A percentile compares a stretch with the other conserved stretches of the same genome.
Conservation (phyloP, 1,284 basidiomycete genomes). For the Puccinia polysora region DNA sequence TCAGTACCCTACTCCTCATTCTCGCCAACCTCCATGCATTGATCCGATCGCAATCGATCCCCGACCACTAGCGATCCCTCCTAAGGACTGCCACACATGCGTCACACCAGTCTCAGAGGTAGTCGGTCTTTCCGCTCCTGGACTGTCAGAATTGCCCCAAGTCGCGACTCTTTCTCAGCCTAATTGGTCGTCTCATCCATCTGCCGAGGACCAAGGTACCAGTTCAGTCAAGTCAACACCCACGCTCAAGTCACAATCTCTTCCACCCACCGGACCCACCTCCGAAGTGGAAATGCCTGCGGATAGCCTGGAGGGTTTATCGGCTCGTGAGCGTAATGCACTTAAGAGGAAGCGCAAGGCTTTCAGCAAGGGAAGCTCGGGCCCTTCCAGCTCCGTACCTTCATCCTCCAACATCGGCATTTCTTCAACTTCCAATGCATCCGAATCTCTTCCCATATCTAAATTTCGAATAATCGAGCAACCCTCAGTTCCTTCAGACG, state of each 20-base stretch:
- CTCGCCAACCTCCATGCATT: neutral
- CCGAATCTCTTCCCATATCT: conserved; percentile 10
- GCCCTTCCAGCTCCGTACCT: conserved; percentile 57
- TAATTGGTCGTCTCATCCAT: neutral
- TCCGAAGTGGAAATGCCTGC: conserved; percentile 33
- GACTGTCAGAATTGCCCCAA: neutral
- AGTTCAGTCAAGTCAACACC: conserved; percentile 33
- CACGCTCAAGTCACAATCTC: conserved; percentile 14
- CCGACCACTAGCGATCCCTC: neutral
- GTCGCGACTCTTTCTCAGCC: conserved; percentile 1
- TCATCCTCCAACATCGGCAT: conserved; percentile 49
- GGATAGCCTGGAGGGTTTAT: conserved; percentile 56
- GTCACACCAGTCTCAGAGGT: conserved; percentile 7
- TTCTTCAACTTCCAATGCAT: conserved; percentile 46
- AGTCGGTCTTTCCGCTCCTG: conserved; percentile 8
- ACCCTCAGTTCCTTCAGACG: conserved; percentile 40
- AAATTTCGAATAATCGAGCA: conserved; percentile 43
- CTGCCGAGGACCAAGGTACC: conserved; percentile 33
- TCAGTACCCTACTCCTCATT: conserved; percentile 20
- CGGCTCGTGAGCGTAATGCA: conserved; percentile 80
- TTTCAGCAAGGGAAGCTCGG: conserved; percentile 60
- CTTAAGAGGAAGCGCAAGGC: conserved; percentile 84
- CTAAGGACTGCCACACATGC: conserved; percentile 5
- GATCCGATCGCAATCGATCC: conserved; percentile 2
- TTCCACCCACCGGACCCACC: conserved; percentile 10